Base-by-base conservation (phyloP, 192 early-diverging fungal species). In the Diversispora epigaea region DNA sequence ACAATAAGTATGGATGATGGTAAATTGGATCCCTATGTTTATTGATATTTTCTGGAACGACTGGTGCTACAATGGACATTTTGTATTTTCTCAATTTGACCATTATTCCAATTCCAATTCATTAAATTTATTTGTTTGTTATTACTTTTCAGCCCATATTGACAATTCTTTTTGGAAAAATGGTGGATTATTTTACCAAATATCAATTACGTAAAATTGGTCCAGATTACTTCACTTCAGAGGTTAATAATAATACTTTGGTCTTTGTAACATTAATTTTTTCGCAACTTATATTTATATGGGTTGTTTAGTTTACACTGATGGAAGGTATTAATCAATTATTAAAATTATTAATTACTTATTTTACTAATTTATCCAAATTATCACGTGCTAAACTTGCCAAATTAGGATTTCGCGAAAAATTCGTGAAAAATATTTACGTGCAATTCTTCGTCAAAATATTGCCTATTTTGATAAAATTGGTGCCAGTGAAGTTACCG, bases 401-500 rank as follows among this genome's bases (percentile, higher is more conserved):
- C 25, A 32, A 32, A 32, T 32, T 32, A 73, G 71, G 15, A 61
- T 73, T 40, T 77, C 89, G 60, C 87, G 88, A 60, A 84, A 92
- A 39, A 89, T 97, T 55, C 86, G 95, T 11, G 87, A 92, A 76
- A 64, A 68, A 12, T 98, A 96, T 73, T 83, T 96, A 39, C 82
- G 83, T 41, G 80, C 92, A 2, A 89, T 96, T 62, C 83, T 98
- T 70, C 84, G 93, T 54, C 95, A 97, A 79, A 90, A 96, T 44
- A 88, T 94, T 73, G 92, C 90, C 21, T 98, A 93, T 90, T 96
- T 96, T 77, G 96, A 98, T 71, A 85, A 84, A 22, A 84, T 82
- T 61, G 87, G 89, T 47, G 89, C 93, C 46, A 91, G 93, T 62
- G 82, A 83, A 55, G 86, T 98, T 50, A 92, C 94, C 5, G 94